Conservation (phyloP, 768 basidiomycete species). For the Cyclocybe cylindracea region DNA sequence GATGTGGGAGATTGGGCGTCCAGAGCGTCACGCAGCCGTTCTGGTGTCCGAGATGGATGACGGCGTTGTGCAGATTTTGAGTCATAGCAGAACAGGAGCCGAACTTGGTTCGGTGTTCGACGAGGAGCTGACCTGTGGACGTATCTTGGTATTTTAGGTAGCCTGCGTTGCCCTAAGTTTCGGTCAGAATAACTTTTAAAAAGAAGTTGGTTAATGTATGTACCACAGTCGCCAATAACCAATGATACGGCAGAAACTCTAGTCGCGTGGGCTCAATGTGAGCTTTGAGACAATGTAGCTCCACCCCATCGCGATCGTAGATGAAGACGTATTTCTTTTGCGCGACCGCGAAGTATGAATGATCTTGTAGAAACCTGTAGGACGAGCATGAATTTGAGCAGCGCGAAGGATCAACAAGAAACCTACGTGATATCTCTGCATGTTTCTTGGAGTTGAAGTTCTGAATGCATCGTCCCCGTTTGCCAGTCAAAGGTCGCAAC, state of each 20-base stretch:
- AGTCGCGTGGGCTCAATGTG: constrained; percentile 90
- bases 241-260: constrained; percentile 95
- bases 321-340: constrained; percentile 97
- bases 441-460: constrained; percentile 87
- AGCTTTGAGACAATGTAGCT: constrained; percentile 80
- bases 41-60: constrained; percentile 92
- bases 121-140: constrained; percentile 85
- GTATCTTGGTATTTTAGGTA: constrained; percentile 97
- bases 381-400: constrained; percentile 1
- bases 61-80: constrained; percentile 91
- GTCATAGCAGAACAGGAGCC: constrained; percentile 85
- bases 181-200: constrained; percentile 1
- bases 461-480: constrained; percentile 80
- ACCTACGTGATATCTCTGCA: constrained; percentile 83
- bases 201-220: constrained; percentile 26
- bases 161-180: constrained; percentile 75
- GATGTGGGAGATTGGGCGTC: constrained; percentile 93
- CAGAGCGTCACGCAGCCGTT: constrained; percentile 96
- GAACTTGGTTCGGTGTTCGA: constrained; percentile 87
- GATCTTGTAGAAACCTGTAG: constrained; percentile 85
- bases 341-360: constrained; percentile 91
- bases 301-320: constrained; percentile 92
- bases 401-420: background rate
- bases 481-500: constrained; percentile 95
- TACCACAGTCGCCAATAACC: constrained; percentile 85